Evolutionary conservation across 495 filamentous ascomycete genomes (phyloP), one percentile per base, ranked within the genome.

Genomic region (Penicillium verhagenii): DNA sequence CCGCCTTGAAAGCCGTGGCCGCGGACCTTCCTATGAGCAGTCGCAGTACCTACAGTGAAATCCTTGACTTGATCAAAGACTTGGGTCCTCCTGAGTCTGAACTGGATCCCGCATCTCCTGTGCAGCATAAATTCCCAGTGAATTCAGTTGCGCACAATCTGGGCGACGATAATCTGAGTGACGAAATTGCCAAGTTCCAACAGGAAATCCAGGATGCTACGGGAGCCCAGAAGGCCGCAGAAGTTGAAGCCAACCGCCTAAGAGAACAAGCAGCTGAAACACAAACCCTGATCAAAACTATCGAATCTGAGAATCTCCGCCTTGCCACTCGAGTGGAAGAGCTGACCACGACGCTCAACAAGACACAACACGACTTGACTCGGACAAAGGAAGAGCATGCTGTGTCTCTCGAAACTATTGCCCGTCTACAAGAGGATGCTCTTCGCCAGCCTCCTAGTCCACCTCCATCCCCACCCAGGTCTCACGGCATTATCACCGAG

Each of bases 401-500:
- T 19, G 60, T 67, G 39, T 66, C 65, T 20, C 79, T 86, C 0
- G 81, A 84, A 47, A 97, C 89, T 59, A 85, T 93, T 70, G 92
- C 95, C 66, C 82, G 90, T 46, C 81, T 97, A 62, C 90, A 94
- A 65, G 90, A 94, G 53, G 91, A 96, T 66, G 90, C 88, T 62
- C 79, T 61, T 8, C 38, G 37, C 21, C 63, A 69, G 46, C 70
- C 68, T 47, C 63, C 64, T 13, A 67, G 59, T 46, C 63, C 67
- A 40, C 66, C 62, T n/a, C 64, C 56, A 5, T 66, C 65, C 38
- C 67, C 65, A 20, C 66, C 61, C 40, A 46, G 16, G 29, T 28
- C 53, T 7, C 69, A 40, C 21, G 51, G 33, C n/a, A 26, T 48
- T 18, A 21, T 9, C 28, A 25, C 57, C 45, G 54, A 64, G 19